These are phyloP conservation scores for Fonticula alba DNA, from an alignment of 78 protist genomes.

Conservation along the genomic window DNA sequence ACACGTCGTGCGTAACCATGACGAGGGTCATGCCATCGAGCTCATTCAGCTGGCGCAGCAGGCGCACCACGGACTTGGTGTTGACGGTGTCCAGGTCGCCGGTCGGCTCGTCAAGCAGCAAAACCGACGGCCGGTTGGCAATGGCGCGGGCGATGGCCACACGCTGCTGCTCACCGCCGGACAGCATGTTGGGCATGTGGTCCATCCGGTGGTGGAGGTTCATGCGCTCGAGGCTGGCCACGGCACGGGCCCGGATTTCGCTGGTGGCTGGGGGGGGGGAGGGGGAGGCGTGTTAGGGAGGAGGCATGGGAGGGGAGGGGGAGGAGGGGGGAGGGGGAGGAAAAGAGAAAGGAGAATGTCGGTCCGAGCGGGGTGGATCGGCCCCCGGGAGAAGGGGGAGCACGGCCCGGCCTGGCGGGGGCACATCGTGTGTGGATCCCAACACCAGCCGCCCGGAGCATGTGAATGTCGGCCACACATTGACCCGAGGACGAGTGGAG, in stretches of 20 bases:
- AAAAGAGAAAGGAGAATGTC: too few species aligned
- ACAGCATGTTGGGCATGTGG: constrained; percentile 70
- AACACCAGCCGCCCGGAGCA: too few species aligned
- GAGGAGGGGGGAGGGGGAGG: too few species aligned
- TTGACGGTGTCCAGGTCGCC: constrained; percentile 82
- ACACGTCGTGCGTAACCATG: constrained; percentile 91
- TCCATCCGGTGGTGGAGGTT: constrained; percentile 57
- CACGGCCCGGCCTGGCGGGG: too few species aligned
- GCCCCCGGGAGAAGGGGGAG: too few species aligned
- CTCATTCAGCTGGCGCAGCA: constrained; percentile 54
- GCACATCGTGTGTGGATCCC: too few species aligned
- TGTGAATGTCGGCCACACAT: too few species aligned
- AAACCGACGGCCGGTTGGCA: constrained; percentile 65
- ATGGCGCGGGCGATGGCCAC: constrained; percentile 83
- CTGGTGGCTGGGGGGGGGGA: too few species aligned
- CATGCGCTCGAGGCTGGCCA: constrained; percentile 24
- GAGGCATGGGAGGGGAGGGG: too few species aligned
- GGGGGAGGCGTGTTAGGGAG: too few species aligned
- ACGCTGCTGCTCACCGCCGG: constrained; percentile 89
- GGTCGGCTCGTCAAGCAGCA: constrained; percentile 85
- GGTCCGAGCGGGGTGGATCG: too few species aligned
- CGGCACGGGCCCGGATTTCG: not conserved
- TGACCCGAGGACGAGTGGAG: too few species aligned
- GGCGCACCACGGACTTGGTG: constrained; percentile 60
- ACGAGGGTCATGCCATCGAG: constrained; percentile 62